Percentiles rank a stretch among this genome's conserved stretches.
phyloP scores from a whole-genome alignment of 495 filamentous ascomycete genomes.

The Annulohypoxylon stygium region DNA sequence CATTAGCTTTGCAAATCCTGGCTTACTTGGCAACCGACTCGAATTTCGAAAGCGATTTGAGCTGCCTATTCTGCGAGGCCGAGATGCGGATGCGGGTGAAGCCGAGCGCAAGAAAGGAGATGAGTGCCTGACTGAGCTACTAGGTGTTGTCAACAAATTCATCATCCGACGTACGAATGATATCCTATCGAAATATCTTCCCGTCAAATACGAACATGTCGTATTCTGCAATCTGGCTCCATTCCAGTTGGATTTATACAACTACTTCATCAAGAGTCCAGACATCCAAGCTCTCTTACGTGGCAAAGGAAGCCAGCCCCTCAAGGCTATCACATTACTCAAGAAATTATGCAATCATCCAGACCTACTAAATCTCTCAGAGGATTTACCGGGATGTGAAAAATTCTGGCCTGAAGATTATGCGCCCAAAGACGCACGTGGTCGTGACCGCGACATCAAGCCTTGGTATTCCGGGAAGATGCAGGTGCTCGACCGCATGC shows the following conservation, averaged over 20 bases:
- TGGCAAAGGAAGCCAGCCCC: constrained; percentile 94
- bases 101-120: constrained; percentile 86
- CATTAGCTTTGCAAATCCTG: constrained; percentile 96
- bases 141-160: constrained; percentile 93
- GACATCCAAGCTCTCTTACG: constrained; percentile 92
- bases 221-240: constrained; percentile 98
- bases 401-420: constrained; percentile 87
- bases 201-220: constrained; percentile 99
- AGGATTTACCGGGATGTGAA: constrained; percentile 90
- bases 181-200: constrained; percentile 96
- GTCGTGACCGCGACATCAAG: constrained; percentile 91
- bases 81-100: constrained; percentile 91
- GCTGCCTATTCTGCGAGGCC: constrained; percentile 89
- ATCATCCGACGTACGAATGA: constrained; percentile 99
- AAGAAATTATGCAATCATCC: constrained; percentile 99
- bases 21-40: constrained; percentile 84
- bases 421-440: constrained; percentile 85
- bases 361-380: constrained; percentile 86
- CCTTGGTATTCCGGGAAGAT: constrained; percentile 99
- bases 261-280: constrained; percentile 95
- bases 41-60: constrained; percentile 98
- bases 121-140: constrained; percentile 83
- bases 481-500: constrained; percentile 98
- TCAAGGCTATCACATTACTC: constrained; percentile 95
- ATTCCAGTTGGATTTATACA: constrained; percentile 94